These are phyloP conservation scores for Pythium chondricola DNA, from an alignment of 352 stramenopile genomes.

Conservation along the genomic window DNA sequence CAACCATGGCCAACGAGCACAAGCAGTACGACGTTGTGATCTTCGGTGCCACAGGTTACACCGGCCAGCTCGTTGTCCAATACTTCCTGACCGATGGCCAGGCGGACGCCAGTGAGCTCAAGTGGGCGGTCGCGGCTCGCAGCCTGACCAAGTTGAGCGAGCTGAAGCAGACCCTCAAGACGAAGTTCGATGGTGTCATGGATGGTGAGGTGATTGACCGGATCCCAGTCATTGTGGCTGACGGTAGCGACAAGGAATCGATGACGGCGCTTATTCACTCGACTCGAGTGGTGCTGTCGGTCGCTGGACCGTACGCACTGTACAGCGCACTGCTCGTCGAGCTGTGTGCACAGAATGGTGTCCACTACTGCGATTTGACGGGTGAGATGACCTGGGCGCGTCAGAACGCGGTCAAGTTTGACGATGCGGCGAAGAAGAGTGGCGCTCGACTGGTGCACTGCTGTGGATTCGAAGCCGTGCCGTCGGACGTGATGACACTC, in stretches of 20 bases:
- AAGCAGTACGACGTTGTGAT: constrained; percentile 45
- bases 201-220: constrained; percentile 10
- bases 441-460: constrained; percentile 75
- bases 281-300: constrained; percentile 68
- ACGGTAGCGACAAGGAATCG: constrained; percentile 35
- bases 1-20: neutral
- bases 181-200: constrained; percentile 8
- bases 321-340: constrained; percentile 74
- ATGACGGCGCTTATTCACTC: constrained; percentile 49
- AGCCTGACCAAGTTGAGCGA: constrained; percentile 44
- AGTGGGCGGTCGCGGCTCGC: constrained; percentile 82
- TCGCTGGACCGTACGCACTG: constrained; percentile 71
- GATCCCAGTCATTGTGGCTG: constrained; percentile 39
- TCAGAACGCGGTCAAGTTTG: constrained; percentile 56
- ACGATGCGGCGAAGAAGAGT: constrained; percentile 37
- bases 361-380: constrained; percentile 88
- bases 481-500: constrained; percentile 65
- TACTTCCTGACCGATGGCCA: constrained; percentile 36
- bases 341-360: constrained; percentile 73
- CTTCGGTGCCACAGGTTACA: constrained; percentile 85
- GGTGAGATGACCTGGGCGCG: constrained; percentile 81
- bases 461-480: constrained; percentile 81
- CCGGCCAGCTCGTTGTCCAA: constrained; percentile 47
- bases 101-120: too few relatives aligned
- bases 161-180: constrained; percentile 25